These are phyloP conservation scores for Prunus dulcis DNA, from an alignment of 306 rosid species.

Conservation along the genomic window DNA sequence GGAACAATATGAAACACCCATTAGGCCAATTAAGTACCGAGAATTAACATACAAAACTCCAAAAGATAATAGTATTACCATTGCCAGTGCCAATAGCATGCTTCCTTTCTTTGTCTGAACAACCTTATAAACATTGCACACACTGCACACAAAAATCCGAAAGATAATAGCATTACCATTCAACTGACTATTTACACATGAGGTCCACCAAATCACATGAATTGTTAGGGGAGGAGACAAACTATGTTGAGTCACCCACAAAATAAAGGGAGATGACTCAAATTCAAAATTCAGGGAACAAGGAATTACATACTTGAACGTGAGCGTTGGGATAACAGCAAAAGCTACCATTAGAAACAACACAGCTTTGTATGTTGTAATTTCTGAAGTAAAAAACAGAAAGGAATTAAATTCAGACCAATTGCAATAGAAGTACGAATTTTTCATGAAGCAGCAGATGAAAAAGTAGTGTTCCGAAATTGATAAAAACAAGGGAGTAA, in stretches of 20 bases:
- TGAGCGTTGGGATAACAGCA: conserved; percentile 74
- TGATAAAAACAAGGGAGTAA: background rate
- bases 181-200: background rate
- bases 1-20: conserved; percentile 18
- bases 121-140: conserved; percentile 68
- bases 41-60: conserved; percentile 10
- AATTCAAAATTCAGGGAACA: conserved; percentile 7
- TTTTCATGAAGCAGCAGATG: background rate
- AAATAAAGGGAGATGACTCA: background rate
- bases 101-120: conserved; percentile 76
- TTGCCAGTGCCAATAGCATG: conserved; percentile 79
- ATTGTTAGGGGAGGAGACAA: conserved; percentile 3
- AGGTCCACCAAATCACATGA: background rate
- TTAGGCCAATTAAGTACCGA: conserved; percentile 21
- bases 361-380: conserved; percentile 46
- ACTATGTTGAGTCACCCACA: background rate
- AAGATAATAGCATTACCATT: background rate
- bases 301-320: conserved; percentile 60
- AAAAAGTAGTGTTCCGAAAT: background rate
- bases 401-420: background rate
- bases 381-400: conserved; percentile 44
- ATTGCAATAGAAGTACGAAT: background rate
- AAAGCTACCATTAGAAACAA: conserved; percentile 63
- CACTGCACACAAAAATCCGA: conserved; percentile 50
- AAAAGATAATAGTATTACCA: conserved; percentile 48